Base-by-base conservation (phyloP, 176 grass and related monocot genomes). In the Raddia guianensis region DNA sequence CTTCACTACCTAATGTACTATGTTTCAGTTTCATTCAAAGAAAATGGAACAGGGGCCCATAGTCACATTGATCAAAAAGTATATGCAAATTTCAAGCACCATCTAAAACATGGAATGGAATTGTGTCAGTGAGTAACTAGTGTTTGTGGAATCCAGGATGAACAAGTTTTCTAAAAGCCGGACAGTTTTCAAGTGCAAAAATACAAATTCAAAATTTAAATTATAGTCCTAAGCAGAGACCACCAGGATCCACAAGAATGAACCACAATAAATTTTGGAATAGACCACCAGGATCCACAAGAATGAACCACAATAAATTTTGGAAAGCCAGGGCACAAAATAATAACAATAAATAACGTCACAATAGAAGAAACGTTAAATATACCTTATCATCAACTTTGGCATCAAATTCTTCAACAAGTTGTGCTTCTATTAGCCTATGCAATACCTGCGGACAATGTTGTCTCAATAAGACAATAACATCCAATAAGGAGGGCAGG, bases 351-450 rank as follows among this genome's bases (percentile, higher is more conserved):
- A 80, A 80, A 76, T 65, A n/a, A 44, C n/a, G n/a, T 37, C 16
- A n/a, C 69, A 62, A 82, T 9, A 64, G 16, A 15, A 80, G n/a
- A 70, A 68, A 82, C 7, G 53, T 52, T 32, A 80, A 43, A 35
- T 51, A 84, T 54, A 95, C 96, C 88, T 85, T 91, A 34, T 87
- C 84, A 80, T 95, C 84, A 49, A 93, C 78, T 79, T 89, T 80
- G 32, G 88, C 86, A 87, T 89, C 74, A 14, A 98, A 87, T 85
- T 91, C 91, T 95, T 93, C 90, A 42, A 95, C 88, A 80, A 98
- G 88, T 21, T 69, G 69, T 75, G 90, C 88, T 68, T 94, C 92
- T 73, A 82, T 98, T 75, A 95, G 82, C 82, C 90, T 98, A 77
- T 98, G 80, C 73, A 95, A 80, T 61, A 91, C 86, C 96, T 98